These are phyloP conservation scores for Salix brachista DNA, from an alignment of 345 rosid species.

Conservation along the genomic window DNA sequence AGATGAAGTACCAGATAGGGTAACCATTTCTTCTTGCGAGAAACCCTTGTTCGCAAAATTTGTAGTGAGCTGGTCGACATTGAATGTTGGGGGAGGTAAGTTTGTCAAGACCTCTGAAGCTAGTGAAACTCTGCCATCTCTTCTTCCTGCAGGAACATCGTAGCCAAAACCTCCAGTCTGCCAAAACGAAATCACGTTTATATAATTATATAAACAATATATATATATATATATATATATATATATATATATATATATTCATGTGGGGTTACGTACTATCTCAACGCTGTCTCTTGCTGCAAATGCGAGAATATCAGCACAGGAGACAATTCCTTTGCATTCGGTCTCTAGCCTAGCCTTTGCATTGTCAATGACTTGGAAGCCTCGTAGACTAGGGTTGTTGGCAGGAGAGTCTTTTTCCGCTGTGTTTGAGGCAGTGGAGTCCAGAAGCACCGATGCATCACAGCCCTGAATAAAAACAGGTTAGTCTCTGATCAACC, in stretches of 20 bases:
- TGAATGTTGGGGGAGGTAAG: constrained; percentile 9
- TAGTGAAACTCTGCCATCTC: constrained; percentile 48
- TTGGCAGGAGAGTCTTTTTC: constrained; percentile 49
- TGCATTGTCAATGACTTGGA: constrained; percentile 45
- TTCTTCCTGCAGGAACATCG: constrained; percentile 56
- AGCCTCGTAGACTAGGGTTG: constrained; percentile 48
- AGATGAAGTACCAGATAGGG: constrained; percentile 6
- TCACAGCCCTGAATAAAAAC: constrained; percentile 44
- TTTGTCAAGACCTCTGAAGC: constrained; percentile 27
- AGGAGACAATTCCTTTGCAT: constrained; percentile 50
- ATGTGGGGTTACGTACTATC: constrained; percentile 7
- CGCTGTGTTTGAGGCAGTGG: constrained; percentile 41
- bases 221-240: too few relatives aligned
- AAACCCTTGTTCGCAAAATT: constrained; percentile 18
- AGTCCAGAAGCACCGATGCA: constrained; percentile 43
- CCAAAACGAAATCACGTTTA: background rate
- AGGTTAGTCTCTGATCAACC: background rate
- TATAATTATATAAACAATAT: too few relatives aligned
- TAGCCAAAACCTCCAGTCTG: constrained; percentile 48
- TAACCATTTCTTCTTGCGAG: constrained; percentile 20
- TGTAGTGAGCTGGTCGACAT: constrained; percentile 10
- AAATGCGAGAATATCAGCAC: constrained; percentile 54
- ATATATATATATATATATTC: too few relatives aligned
- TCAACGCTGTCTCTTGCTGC: constrained; percentile 52
- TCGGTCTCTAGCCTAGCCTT: constrained; percentile 37